Evolutionary conservation across 345 rosid species (phyloP).

Genomic region (Aegle marmelos): DNA sequence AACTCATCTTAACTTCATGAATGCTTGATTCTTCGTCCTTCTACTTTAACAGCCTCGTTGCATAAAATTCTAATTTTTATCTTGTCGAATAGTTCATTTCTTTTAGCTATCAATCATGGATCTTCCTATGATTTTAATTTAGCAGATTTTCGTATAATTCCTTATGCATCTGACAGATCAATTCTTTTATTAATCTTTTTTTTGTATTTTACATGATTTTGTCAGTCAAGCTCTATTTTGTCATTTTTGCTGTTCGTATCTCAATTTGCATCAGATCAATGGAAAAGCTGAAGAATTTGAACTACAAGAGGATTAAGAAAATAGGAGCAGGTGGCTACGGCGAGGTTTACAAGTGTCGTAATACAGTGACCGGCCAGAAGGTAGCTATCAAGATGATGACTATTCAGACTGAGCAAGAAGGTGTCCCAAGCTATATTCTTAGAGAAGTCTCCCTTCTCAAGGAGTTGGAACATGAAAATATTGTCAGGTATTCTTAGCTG

Average conservation of each 20-base stretch:
- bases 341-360: constrained; percentile 4
- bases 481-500: constrained; percentile 3
- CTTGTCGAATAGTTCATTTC: background rate
- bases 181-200: background rate
- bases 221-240: background rate
- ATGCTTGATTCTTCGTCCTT: background rate
- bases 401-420: background rate
- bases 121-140: background rate
- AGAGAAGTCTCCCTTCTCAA: constrained; percentile 2
- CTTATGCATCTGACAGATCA: background rate
- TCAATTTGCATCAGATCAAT: background rate
- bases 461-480: constrained; percentile 4
- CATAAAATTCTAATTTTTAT: too few relatives aligned
- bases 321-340: background rate
- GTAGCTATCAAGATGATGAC: constrained; percentile 10
- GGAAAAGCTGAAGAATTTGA: constrained; percentile 6
- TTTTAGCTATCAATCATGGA: background rate
- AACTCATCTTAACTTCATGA: background rate
- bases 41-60: too few relatives aligned
- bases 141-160: background rate
- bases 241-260: background rate
- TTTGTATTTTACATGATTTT: background rate
- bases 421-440: background rate
- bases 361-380: background rate
- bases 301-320: background rate